Evolutionary conservation across 192 early-diverging fungal species (phyloP).

Genomic region (Coemansia sp.): DNA sequence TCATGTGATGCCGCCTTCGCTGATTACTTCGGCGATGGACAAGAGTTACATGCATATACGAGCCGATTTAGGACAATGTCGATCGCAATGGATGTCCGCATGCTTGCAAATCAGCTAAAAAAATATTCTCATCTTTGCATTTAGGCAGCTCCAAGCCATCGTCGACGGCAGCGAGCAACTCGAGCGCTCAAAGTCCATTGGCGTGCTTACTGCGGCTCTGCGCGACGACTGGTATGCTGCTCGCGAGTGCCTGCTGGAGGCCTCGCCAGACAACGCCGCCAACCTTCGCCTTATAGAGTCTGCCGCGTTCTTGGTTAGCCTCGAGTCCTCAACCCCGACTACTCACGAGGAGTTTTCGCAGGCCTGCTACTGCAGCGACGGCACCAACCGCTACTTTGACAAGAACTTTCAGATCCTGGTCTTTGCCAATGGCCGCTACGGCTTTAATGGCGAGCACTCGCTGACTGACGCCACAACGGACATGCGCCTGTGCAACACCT

Average conservation of each 20-base stretch:
- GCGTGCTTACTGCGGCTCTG: conserved; percentile 56
- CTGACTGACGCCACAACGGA: conserved; percentile 80
- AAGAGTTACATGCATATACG: not conserved
- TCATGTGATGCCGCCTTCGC: conserved; percentile 8
- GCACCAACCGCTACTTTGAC: conserved; percentile 74
- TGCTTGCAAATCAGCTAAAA: not conserved
- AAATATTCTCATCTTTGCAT: conserved; percentile 7
- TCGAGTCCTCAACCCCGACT: conserved; percentile 69
- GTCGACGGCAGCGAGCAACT: conserved; percentile 59
- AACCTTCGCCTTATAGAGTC: conserved; percentile 69
- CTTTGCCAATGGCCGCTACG: conserved; percentile 78
- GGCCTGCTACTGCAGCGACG: conserved; percentile 81
- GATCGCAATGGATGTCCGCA: not conserved
- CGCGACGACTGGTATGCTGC: conserved; percentile 58
- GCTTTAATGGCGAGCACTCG: conserved; percentile 73
- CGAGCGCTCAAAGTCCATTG: conserved; percentile 46
- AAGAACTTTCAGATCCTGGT: conserved; percentile 76
- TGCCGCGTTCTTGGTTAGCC: conserved; percentile 73
- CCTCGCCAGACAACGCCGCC: conserved; percentile 60
- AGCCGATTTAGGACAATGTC: not conserved
- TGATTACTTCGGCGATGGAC: not conserved
- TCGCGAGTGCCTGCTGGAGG: conserved; percentile 58
- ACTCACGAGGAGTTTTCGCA: conserved; percentile 71
- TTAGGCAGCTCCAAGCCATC: conserved; percentile 67
- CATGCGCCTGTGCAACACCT: conserved; percentile 65